Evolutionary conservation across 2,329 filamentous ascomycete species (phyloP), one percentile per base, ranked within the genome.

Genomic region (Coniella vitis): DNA sequence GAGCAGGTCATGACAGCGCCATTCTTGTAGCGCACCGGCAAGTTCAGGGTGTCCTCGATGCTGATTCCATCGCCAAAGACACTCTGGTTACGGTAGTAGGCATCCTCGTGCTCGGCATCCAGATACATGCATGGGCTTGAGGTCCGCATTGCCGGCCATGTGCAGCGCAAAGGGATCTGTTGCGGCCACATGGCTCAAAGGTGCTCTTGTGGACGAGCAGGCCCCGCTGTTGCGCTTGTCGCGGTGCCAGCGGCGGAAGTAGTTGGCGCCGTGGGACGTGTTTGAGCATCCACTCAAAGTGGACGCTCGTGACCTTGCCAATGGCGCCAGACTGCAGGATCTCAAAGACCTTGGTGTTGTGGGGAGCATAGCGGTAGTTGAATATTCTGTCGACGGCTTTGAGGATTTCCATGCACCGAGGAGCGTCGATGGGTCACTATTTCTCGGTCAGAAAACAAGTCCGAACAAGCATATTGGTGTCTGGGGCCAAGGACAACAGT

Each of bases 241-340:
- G 12, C 78, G 73, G 57, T 83, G 79, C 79, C 79, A 83, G 9
- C 79, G 76, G 2, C 79, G 73, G 62, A 82, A 81, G 63, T 79
- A 82, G 59, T 83, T 79, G 2, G 78, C 76, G 14, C 78, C 78
- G 57, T 82, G 79, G 14, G 72, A 72, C 7, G 77, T 81, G 60
- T 83, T n/a, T 77, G 40, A 83, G 72, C 65, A 81, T 71, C 79
- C 79, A 83, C 61, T 83, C 78, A 48, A 83, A 81, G 57, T 82
- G 78, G 19, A 82, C 73, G 7, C 72, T 75, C 3, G 73, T 74
- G 2, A 82, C 74, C 9, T 64, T 66, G 1, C 79, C 79, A 49
- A 83, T 79, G 1, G 73, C 74, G 0, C 76, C 76, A 0, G 73
- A 70, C 2, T 64, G 68, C 4, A 83, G 55, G 1, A 83, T 55